Base-by-base conservation (phyloP, 164 flowering plant species). In the Macadamia integrifolia region DNA sequence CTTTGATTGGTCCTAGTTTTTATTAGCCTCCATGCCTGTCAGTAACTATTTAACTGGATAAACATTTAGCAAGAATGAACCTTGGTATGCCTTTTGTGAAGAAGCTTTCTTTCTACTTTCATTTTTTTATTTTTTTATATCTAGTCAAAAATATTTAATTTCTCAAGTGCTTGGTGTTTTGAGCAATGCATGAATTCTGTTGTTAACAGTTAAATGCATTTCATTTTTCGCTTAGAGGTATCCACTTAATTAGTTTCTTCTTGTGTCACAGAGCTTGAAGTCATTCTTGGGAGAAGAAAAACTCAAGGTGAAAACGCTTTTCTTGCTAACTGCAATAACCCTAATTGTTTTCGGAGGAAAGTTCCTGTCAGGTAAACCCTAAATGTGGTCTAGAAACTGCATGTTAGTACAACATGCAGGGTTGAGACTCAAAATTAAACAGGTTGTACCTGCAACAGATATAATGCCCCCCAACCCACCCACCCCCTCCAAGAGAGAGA, bases 211-310 rank as follows among this genome's bases (percentile, higher is more conserved):
- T 59, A 9, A 23, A 23, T 30, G 53, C 18, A 9, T 58, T 50
- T 55, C 23, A 11, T 12, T 11, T 69, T 62, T 40, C 50, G 23
- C 1, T 61, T 23, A 28, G 42, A 12, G 18, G 29, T 63, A 28
- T 42, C 48, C 13, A n/a, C 13, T 64, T 62, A 70, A 57, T 59
- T 62, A 52, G 13, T 7, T 62, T 70, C 64, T 10, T 9, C 44
- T 61, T 65, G 32, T 74, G 42, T 29, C 30, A 28, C 89, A 94
- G 99, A 90, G 98, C 85, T 79, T 94, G 84, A 94, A 89, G 74
- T 64, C 89, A 66, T 85, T 75, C 75, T 87, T 95, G 70, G 96
- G 96, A 69, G 94, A 90, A n/a, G 94, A 90, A 9, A 79, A 94
- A 75, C 93, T 92, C 65, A 89, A 88, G 96, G 99, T 92, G 73